Percentiles rank a stretch among this genome's conserved stretches.
These are phyloP conservation scores for Alternaria longipes DNA, from an alignment of 2,329 filamentous ascomycete species.

Conservation along the genomic window DNA sequence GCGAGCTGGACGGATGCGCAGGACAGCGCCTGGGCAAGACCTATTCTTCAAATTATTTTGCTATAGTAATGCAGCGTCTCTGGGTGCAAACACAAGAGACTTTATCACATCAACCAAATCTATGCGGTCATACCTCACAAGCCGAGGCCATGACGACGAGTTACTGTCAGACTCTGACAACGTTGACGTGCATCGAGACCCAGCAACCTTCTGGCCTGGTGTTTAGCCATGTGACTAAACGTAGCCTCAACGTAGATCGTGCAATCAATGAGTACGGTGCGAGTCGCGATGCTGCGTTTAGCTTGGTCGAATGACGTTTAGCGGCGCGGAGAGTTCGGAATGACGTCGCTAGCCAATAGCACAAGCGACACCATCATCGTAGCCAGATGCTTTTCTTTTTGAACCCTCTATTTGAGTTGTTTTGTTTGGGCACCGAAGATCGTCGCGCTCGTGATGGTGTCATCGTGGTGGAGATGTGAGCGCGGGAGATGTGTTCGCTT, in stretches of 20 bases:
- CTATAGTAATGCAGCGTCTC: neutral
- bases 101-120: neutral
- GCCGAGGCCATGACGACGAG: conserved; percentile 2
- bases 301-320: conserved; percentile 7
- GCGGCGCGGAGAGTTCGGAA: conserved; percentile 9
- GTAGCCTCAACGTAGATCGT: neutral
- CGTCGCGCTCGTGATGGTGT: neutral
- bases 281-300: neutral
- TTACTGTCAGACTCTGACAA: neutral
- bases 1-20: neutral
- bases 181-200: neutral
- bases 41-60: neutral
- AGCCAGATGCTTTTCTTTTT: neutral
- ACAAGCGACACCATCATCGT: neutral
- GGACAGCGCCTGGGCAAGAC: neutral
- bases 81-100: neutral
- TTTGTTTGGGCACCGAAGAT: conserved; percentile 1
- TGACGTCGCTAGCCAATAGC: conserved; percentile 5
- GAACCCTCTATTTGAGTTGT: neutral
- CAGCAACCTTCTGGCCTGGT: neutral
- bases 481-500: conserved; percentile 5
- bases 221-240: conserved; percentile 2
- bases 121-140: conserved; percentile 11
- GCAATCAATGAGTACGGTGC: conserved; percentile 5
- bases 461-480: neutral